These are phyloP conservation scores for Cyberlindnera galapagoensis DNA, from an alignment of 805 yeast genomes.

Conservation along the genomic window DNA sequence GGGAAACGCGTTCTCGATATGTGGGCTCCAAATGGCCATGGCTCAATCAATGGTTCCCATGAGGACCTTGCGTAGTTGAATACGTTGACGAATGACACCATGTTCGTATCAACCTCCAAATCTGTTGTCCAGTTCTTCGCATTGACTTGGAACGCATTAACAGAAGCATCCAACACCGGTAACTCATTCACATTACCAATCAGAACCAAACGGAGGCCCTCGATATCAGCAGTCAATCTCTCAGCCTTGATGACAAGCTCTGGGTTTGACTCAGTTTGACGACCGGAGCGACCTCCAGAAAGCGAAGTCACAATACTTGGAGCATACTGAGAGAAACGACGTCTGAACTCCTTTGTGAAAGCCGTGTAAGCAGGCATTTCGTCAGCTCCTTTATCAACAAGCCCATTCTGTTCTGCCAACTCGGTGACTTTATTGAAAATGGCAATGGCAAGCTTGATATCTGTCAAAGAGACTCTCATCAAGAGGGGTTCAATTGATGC, in stretches of 20 bases:
- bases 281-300: constrained; percentile 29
- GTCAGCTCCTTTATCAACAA: constrained; percentile 15
- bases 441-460: constrained; percentile 69
- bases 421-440: constrained; percentile 70
- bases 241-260: constrained; percentile 58
- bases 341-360: constrained; percentile 59
- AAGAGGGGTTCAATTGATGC: constrained; percentile 74
- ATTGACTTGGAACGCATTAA: constrained; percentile 58
- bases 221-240: constrained; percentile 54
- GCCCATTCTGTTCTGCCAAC: constrained; percentile 22
- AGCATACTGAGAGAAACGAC: constrained; percentile 55
- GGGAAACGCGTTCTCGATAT: constrained; percentile 45
- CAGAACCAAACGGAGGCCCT: constrained; percentile 73
- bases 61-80: constrained; percentile 85
- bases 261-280: constrained; percentile 20
- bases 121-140: constrained; percentile 87
- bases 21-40: constrained; percentile 75
- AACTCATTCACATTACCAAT: constrained; percentile 90
- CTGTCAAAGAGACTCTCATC: constrained; percentile 78
- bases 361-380: constrained; percentile 24
- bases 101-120: constrained; percentile 56
- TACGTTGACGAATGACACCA: constrained; percentile 65
- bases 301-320: constrained; percentile 55
- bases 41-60: constrained; percentile 93
- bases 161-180: constrained; percentile 74